These are phyloP conservation scores for Boehmeria nivea DNA, from an alignment of 306 rosid species.

Conservation along the genomic window DNA sequence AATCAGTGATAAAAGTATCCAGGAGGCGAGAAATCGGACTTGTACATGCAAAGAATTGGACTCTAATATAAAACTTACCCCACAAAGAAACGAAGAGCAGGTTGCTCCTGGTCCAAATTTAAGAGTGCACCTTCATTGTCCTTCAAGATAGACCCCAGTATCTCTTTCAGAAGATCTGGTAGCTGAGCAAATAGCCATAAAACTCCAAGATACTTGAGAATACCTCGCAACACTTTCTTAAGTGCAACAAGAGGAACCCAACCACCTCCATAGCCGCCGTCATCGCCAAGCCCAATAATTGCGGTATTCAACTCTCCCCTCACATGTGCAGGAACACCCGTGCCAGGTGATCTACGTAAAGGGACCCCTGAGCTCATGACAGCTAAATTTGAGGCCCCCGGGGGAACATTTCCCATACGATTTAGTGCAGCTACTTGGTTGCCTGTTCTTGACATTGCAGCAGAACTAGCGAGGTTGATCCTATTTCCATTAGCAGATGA, in stretches of 20 bases:
- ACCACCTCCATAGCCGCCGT: conserved; percentile 99
- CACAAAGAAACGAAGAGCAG: conserved; percentile 95
- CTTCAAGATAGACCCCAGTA: conserved; percentile 89
- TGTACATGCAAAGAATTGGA: conserved; percentile 3
- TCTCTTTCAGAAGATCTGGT: conserved; percentile 89
- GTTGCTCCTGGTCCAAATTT: conserved; percentile 98
- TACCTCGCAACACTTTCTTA: conserved; percentile 93
- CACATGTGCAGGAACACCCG: conserved; percentile 94
- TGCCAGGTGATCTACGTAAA: conserved; percentile 76
- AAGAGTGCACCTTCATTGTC: conserved; percentile 95
- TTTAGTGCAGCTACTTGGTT: conserved; percentile 67
- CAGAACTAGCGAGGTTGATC: conserved; percentile 60
- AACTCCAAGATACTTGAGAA: conserved; percentile 98
- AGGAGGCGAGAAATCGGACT: too few species aligned
- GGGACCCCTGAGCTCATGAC: conserved; percentile 55
- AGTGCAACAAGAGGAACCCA: conserved; percentile 99
- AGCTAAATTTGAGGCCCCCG: conserved; percentile 77
- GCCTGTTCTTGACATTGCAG: conserved; percentile 68
- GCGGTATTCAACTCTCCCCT: conserved; percentile 97
- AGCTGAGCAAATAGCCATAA: conserved; percentile 97
- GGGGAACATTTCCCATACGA: conserved; percentile 75
- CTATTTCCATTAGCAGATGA: conserved; percentile 76
- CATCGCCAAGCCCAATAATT: conserved; percentile 98
- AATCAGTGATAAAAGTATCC: too few species aligned
- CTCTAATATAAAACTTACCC: conserved; percentile 68